Percentiles rank a stretch among this genome's conserved stretches.
These are phyloP conservation scores for Coccomyxa sp. DNA, from an alignment of 139 green algal genomes.

Conservation along the genomic window DNA sequence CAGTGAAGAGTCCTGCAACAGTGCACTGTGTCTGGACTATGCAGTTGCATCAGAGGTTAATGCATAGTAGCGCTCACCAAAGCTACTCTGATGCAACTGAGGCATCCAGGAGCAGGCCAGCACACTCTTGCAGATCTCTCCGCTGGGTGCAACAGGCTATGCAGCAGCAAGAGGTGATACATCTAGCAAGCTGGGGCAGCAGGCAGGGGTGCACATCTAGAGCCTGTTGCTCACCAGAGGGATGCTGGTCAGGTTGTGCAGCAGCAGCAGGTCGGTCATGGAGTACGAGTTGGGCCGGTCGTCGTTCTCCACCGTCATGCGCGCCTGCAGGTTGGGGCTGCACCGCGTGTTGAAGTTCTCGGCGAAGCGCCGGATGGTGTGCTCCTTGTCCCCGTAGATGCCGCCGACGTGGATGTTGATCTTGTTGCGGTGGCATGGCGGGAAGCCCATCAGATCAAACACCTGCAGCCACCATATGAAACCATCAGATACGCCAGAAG, in stretches of 20 bases:
- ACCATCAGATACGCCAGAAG: too few relatives aligned
- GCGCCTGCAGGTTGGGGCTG: constrained; percentile 37
- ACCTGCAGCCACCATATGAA: too few relatives aligned
- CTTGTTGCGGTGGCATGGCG: constrained; percentile 58
- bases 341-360: constrained; percentile 34
- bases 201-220: not conserved
- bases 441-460: constrained; percentile 65
- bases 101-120: too few relatives aligned
- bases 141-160: too few relatives aligned
- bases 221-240: constrained; percentile 50
- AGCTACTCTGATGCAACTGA: too few relatives aligned
- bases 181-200: not conserved
- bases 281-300: constrained; percentile 46
- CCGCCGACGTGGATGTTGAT: constrained; percentile 78
- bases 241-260: constrained; percentile 26
- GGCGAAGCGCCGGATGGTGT: constrained; percentile 52
- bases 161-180: too few relatives aligned
- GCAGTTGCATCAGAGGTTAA: too few relatives aligned
- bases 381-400: constrained; percentile 47
- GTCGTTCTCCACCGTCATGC: constrained; percentile 72
- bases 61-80: too few relatives aligned
- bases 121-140: too few relatives aligned
- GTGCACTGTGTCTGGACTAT: too few relatives aligned
- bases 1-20: too few relatives aligned
- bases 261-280: constrained; percentile 40